Evolutionary conservation across 441 rosid genomes (phyloP), one percentile per base, ranked within the genome.

Genomic region (Pelargonium fulgidum): DNA sequence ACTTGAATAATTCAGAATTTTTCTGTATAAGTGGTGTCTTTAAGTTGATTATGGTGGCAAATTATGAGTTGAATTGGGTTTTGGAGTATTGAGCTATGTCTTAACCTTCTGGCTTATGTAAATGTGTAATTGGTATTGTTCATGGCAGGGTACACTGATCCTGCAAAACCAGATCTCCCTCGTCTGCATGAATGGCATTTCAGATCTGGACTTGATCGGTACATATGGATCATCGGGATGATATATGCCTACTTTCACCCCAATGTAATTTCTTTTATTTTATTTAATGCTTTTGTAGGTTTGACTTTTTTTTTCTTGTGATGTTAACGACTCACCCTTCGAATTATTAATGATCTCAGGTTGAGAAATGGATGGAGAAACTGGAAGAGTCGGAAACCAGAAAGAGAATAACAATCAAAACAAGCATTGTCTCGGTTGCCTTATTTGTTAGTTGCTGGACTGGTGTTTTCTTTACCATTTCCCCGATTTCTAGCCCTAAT

Each of bases 151-250:
- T 95, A 95, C 82, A 76, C 85, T 48, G 98, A 95, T 87, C 98
- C 99, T 50, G 95, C 89, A 70, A 92, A 95, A 69, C 98, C 93
- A 1, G 88, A 89, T 70, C 87, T 95, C 14, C 80, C 93, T 42
- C 83, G 83, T 61, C 63, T 95, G 78, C 93, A 95, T 63, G 99
- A 92, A 76, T 95, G 99, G 97, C 93, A 92, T 75, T 95, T 95
- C 81, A 89, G 99, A 89, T 92, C 98, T 10, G 98, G 99, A 76
- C 97, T 95, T 68, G 98, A 95, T 79, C 99, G 98, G 75, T 92
- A 92, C 73, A 88, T 95, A 79, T 95, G 99, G 98, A 92, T 95
- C 70, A 56, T 92, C 16, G 98, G 99, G 75, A 92, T 95, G 98
- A 86, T 92, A 68, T 90, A 90, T 84, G 99, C 99, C 29, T 92